Base-by-base conservation (phyloP, 2,329 filamentous ascomycete species). In the Paraphoma chrysanthemicola region DNA sequence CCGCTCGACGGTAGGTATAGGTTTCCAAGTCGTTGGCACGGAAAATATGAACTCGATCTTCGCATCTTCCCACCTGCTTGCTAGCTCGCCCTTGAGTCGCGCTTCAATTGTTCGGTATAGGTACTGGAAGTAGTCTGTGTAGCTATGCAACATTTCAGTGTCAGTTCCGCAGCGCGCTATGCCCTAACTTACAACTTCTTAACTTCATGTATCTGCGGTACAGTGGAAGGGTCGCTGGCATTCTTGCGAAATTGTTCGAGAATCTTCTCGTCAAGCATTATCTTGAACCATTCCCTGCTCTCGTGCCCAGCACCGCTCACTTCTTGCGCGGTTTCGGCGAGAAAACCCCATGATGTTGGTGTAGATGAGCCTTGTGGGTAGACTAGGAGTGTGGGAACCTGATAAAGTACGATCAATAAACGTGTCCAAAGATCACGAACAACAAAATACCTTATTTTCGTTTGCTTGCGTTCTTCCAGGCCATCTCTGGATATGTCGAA, bases 1-100 rank as follows among this genome's bases (percentile, higher is more conserved):
- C 5, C 67, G 69, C 65, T 85, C 83, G 51, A 86, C 80, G 2
- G 81, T 80, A 4, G 77, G 77, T 57, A 81, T 75, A 1, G 74
- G 81, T 6, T 76, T 78, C 84, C 84, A 86, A 0, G 84, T 86
- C 1, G 84, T 86, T 0, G 84, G 84, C 1, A 85, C 83, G 39
- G 81, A 83, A 68, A 86, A 86, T 8, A 85, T 71, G 60, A 85
- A 86, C 43, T 82, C 78, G 2, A 86, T 80, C 0, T 71, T 72
- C 52, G 83, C 76, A 67, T 67, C 14, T 64, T 64, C 6, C 79
- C 78, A 46, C 47, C 67, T 28, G 70, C 72, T 65, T 75, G 78
- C 66, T 7, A 72, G 79, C 30, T 80, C 77, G 2, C 60, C 50
- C 17, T 64, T 63, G 4, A 77, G 56, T 33, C 71, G 80, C 1